These are phyloP conservation scores for Pythium phragmitis DNA, from an alignment of 352 stramenopile species.

Conservation along the genomic window DNA sequence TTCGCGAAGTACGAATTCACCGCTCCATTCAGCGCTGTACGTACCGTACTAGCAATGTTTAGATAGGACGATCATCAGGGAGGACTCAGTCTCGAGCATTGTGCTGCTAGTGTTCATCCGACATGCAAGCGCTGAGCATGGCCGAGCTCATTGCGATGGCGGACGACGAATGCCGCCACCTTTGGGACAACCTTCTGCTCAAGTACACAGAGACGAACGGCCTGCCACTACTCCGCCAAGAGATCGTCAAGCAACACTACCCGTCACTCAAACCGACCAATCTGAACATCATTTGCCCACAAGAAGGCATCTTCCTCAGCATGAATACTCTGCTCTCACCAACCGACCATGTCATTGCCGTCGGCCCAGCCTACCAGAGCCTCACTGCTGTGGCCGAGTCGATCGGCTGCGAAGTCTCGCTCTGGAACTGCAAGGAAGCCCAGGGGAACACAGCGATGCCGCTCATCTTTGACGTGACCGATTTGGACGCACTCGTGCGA, in stretches of 20 bases:
- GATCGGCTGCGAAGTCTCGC: constrained; percentile 38
- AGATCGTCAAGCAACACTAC: constrained; percentile 40
- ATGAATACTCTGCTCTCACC: constrained; percentile 44
- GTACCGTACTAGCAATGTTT: constrained; percentile 5
- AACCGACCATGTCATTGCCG: constrained; percentile 51
- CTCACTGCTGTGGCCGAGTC: constrained; percentile 37
- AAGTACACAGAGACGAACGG: constrained; percentile 48
- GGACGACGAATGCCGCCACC: constrained; percentile 38
- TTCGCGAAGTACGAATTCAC: constrained; percentile 60
- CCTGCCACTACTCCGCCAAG: constrained; percentile 36
- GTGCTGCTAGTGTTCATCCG: constrained; percentile 32
- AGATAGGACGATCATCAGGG: not conserved
- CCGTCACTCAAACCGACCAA: constrained; percentile 24
- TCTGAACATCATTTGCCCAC: constrained; percentile 42
- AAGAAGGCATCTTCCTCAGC: constrained; percentile 66
- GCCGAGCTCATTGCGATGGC: constrained; percentile 37
- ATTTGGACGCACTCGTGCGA: constrained; percentile 38
- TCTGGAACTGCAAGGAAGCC: constrained; percentile 31
- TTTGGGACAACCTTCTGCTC: constrained; percentile 42
- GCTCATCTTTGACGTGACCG: constrained; percentile 39
- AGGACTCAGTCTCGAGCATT: not conserved
- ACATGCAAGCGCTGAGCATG: constrained; percentile 42
- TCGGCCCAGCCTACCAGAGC: constrained; percentile 56
- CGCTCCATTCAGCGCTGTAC: constrained; percentile 34
- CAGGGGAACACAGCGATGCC: constrained; percentile 10